Evolutionary conservation across 371 early-diverging fungal genomes (phyloP).

Genomic region (Actinomucor elegans): DNA sequence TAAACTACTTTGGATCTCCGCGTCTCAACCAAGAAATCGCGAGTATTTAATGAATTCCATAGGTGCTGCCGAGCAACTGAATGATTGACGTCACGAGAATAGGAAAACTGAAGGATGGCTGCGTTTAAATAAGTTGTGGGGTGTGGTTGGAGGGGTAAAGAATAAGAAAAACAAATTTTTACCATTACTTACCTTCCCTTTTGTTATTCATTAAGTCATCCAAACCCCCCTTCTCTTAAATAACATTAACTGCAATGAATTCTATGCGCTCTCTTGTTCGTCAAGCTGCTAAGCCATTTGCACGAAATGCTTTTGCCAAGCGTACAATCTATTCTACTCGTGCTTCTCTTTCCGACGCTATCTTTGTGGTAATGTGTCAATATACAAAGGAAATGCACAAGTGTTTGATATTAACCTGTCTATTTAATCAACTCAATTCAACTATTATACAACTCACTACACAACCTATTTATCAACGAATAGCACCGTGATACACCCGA

Average conservation of each 20-base stretch:
- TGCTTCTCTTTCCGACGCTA: slow-evolving; percentile 62
- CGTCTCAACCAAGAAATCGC: no score
- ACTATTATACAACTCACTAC: background rate
- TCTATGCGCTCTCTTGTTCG: slow-evolving; percentile 47
- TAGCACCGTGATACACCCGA: slow-evolving; percentile 90
- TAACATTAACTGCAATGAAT: slow-evolving; percentile 31
- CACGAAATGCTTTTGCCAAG: slow-evolving; percentile 30
- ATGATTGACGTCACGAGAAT: background rate
- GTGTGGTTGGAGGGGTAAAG: slow-evolving; percentile 10
- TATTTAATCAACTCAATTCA: background rate
- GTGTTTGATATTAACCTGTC: no score
- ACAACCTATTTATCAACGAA: background rate
- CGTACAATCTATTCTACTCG: slow-evolving; percentile 54
- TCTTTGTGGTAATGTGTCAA: slow-evolving; percentile 60
- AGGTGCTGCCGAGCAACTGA: no score
- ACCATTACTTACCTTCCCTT: background rate
- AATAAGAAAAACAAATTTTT: slow-evolving; percentile 3
- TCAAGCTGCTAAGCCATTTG: slow-evolving; percentile 34
- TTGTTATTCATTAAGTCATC: slow-evolving; percentile 11
- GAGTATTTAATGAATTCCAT: no score
- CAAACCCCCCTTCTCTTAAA: slow-evolving; percentile 22
- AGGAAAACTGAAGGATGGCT: background rate
- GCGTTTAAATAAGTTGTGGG: background rate
- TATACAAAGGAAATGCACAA: no score
- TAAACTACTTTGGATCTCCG: no score